Base-by-base conservation (phyloP, 2,329 filamentous ascomycete species). In the Pseudomassariella vexata region DNA sequence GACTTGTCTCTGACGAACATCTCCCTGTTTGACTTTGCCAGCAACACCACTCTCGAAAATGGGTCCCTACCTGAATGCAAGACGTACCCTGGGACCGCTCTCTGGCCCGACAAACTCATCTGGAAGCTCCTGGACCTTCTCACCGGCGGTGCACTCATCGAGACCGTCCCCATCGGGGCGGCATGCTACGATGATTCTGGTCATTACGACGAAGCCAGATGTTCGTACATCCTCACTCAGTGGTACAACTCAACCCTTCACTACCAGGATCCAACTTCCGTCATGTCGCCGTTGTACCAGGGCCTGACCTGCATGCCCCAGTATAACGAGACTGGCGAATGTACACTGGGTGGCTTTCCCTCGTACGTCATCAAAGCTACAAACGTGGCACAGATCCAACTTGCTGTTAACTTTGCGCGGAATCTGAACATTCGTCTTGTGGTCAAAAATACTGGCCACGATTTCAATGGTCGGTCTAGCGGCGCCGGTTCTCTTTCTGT, bases 401-500 rank as follows among this genome's bases (percentile, higher is more conserved):
- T 64, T 1, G 57, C 62, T 1, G 45, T 69, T 32, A 65, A 66
- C 38, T 65, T 70, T 41, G 65, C 65, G 17, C 55, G 59, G n/a
- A 56, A 55, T 14, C 43, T 54, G 14, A 66, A 68, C 40, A 53
- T 72, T 28, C 66, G 67, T 6, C 53, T 73, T 9, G 57, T 70
- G 25, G 52, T 72, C 30, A 57, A 57, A 34, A 68, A 71, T 51
- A 74, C 68, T 0, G 68, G 66, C 12, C 70, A 74, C 42, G 66
- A 71, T 40, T 70, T 67, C 41, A 52, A 60, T 24, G 56, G 50
- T 31, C 59, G 59, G 45, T 56, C 50, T n/a, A 49, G 40, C 5
- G 58, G 61, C 17, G 53, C 50, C 15, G 56, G 59, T 6, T 46
- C 59, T 1, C 48, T 65, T 15, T 53, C 49, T 15, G 48, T 60